Conservation (phyloP, 2,329 filamentous ascomycete species). For the Epicoccum sorghinum region DNA sequence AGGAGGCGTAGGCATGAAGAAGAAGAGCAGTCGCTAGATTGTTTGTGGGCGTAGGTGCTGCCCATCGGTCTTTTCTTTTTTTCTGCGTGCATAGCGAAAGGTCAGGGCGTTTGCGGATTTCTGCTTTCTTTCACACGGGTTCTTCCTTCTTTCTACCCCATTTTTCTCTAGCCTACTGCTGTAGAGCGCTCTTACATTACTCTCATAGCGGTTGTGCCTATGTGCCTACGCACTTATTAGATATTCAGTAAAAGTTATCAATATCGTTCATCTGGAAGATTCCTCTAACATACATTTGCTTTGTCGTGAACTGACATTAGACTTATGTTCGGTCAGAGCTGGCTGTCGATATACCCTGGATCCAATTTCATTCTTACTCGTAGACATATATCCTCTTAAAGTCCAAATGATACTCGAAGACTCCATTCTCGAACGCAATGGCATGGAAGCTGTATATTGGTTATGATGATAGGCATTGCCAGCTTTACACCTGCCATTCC, state of each 20-base stretch:
- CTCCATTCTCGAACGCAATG: too few relatives aligned
- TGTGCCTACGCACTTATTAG: slow-evolving; percentile 9
- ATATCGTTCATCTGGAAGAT: background rate
- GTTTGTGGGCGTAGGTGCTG: background rate
- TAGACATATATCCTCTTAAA: too few relatives aligned
- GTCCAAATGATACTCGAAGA: too few relatives aligned
- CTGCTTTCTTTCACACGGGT: background rate
- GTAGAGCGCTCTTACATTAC: slow-evolving; percentile 7
- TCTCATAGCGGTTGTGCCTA: slow-evolving; percentile 5
- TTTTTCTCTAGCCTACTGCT: slow-evolving; percentile 1
- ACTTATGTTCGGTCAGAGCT: too few relatives aligned
- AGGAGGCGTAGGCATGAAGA: background rate
- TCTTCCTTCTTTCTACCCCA: background rate
- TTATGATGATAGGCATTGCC: too few relatives aligned
- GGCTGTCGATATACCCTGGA: too few relatives aligned
- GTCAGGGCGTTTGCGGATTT: slow-evolving; percentile 8
- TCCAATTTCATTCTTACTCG: too few relatives aligned
- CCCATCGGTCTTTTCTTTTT: slow-evolving; percentile 10
- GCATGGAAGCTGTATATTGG: too few relatives aligned
- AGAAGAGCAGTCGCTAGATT: slow-evolving; percentile 4
- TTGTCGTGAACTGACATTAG: background rate
- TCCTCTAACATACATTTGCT: background rate
- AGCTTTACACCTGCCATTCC: too few relatives aligned
- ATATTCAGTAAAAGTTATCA: slow-evolving; percentile 6
- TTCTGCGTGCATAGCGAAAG: slow-evolving; percentile 19